Evolutionary conservation across 495 filamentous ascomycete species (phyloP), one percentile per base, ranked within the genome.

Genomic region (Aspergillus panamensis): DNA sequence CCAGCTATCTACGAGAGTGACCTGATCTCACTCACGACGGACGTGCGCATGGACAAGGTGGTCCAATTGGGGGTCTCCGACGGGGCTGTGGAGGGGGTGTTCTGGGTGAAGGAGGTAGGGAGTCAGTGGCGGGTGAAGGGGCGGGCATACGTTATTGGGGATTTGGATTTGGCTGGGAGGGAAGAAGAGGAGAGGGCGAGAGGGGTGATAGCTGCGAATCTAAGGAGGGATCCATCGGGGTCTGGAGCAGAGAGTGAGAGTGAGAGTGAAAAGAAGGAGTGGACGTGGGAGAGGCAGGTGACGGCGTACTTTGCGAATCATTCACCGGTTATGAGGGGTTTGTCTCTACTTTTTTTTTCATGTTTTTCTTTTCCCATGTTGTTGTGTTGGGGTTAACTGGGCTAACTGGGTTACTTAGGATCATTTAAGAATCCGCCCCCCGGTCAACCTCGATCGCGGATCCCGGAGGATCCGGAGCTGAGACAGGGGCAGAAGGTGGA

Each of bases 61-160:
- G 70, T 70, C 3, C 86, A 97, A 68, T 62, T 97, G 0, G 56
- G 62, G 13, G 52, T 37, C 8, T 69, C 68, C 6, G 89, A 87
- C 0, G 85, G 83, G 20, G 78, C 79, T 0, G 83, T 92, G 13
- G 94, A 98, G 70, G 90, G 84, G 10, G 80, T 91, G 12, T 97
- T 89, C 69, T 98, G 93, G 93, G 68, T 86, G 14, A 81, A 81
- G 66, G 82, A 86, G 44, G 68, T 74, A 14, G 80, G 77, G 70
- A 87, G 82, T 33, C 93, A 97, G 76, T 97, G 93, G 94, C 78
- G 94, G 47, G 63, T 98, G 14, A 79, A 83, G 17, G 94, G 94
- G 8, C 69, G 71, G 30, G 91, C 88, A n/a, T 92, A 84, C 63
- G 81, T 84, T 2, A 83, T 89, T 40, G 88, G 87, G 55, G 79